phyloP scores from a whole-genome alignment of 2,329 filamentous ascomycete species.

The Fusarium sp. region DNA sequence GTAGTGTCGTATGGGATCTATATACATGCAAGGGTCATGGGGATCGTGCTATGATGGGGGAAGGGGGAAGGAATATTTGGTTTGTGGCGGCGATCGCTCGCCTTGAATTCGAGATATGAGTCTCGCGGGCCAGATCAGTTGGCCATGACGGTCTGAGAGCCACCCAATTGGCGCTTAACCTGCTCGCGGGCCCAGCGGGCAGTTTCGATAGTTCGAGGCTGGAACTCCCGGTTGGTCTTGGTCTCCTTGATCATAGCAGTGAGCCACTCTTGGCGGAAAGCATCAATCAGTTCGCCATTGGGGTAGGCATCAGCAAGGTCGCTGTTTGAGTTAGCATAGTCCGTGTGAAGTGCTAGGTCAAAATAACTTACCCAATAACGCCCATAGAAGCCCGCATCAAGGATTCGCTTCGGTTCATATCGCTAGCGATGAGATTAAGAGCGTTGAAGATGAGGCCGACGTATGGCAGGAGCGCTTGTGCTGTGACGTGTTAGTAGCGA shows the following conservation, averaged over 20 bases:
- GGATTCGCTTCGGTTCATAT: slow-evolving; percentile 90
- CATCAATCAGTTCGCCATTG: slow-evolving; percentile 84
- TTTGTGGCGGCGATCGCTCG: slow-evolving; percentile 16
- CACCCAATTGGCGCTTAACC: slow-evolving; percentile 88
- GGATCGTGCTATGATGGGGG: slow-evolving; percentile 53
- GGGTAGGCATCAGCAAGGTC: slow-evolving; percentile 96
- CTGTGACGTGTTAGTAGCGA: slow-evolving; percentile 59
- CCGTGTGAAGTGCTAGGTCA: neutral
- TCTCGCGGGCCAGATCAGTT: slow-evolving; percentile 49
- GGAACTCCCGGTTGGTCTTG: slow-evolving; percentile 88
- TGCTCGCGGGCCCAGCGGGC: slow-evolving; percentile 98
- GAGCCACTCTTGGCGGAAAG: slow-evolving; percentile 93
- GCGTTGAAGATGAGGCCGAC: slow-evolving; percentile 89
- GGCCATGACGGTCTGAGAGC: slow-evolving; percentile 63
- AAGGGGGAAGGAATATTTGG: slow-evolving; percentile 31
- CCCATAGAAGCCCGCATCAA: slow-evolving; percentile 96
- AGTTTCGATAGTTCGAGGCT: slow-evolving; percentile 87
- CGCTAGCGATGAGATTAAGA: slow-evolving; percentile 81
- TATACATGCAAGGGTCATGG: slow-evolving; percentile 56
- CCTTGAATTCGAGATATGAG: neutral
- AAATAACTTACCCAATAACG: slow-evolving; percentile 83
- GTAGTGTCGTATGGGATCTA: slow-evolving; percentile 54
- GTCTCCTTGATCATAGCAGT: slow-evolving; percentile 92
- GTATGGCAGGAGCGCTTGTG: slow-evolving; percentile 78
- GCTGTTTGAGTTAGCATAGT: slow-evolving; percentile 60